Base-by-base conservation (phyloP, 495 filamentous ascomycete species). In the Neurospora sp. region DNA sequence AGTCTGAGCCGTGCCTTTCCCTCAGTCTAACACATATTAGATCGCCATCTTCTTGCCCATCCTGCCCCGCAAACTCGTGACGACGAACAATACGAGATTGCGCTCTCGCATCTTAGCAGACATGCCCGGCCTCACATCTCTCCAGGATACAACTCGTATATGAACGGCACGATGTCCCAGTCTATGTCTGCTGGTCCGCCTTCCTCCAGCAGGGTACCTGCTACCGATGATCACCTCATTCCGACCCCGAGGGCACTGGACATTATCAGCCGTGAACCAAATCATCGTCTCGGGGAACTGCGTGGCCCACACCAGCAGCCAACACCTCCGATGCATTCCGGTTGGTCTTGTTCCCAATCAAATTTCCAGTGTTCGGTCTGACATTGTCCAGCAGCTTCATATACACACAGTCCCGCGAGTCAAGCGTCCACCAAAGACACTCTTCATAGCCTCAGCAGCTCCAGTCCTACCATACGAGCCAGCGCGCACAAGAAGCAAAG, bases 41-140 rank as follows among this genome's bases (percentile, higher is more conserved):
- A 79, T 27, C 75, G 78, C 20, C 71, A 70, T 39, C 5, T 78
- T 35, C 75, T 80, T 39, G 74, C 70, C 11, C 72, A 74, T 39
- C 9, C 31, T 20, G 49, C 75, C 8, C 38, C 66, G 11, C 71
- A 39, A 16, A 16, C 10, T 12, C n/a, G 23, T 11, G 16, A 39
- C 12, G 39, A 71, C 8, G 18, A 14, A 16, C 39, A 69, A 60
- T 42, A 70, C 16, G 41, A 16, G 7, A 40, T 39, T 11, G 39
- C 70, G 0, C 23, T 71, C 39, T 66, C 31, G 9, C 74, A 76
- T 37, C 73, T 77, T 39, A 41, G 74, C 11, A 69, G 69, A 10
- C 70, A 73, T 35, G 54, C n/a, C 20, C 40, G 14, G 20, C 31
- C 39, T 70, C 74, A 2, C 72, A 69, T 39, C 11, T 35, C 5